Base-by-base conservation (phyloP, 306 rosid genomes). In the Begonia masoniana region DNA sequence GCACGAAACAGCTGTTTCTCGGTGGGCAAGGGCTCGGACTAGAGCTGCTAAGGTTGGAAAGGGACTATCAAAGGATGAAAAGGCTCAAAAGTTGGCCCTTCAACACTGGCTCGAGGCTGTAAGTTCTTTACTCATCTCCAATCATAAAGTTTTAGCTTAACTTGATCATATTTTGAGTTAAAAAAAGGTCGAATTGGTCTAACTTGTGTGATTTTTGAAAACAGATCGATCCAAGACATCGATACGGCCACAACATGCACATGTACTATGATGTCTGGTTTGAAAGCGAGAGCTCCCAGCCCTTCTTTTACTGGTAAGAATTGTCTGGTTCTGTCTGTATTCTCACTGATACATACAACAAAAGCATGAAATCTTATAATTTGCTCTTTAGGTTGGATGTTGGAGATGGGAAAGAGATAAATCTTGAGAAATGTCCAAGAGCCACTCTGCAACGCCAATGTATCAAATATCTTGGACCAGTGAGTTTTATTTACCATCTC, bases 41-140 rank as follows among this genome's bases (percentile, higher is more conserved):
- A 74, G 77, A 72, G 95, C 84, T 66, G 97, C 97, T 51, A 88
- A 82, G 97, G 95, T 89, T 45, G 97, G 97, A 53, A 89, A 89
- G 56, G 97, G 97, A 11, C 72, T 85, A 67, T 85, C 77, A 49
- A 82, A 89, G 77, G 72, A 78, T 76, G 87, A 76, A 48, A 89
- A 76, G 57, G 97, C 89, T 15, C 87, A 80, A 60, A 74, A 80
- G 50, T 76, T 89, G 61, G 87, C 89, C 41, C 71, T 80, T 41
- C 66, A 78, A 50, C 97, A 89, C 62, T 89, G 95, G 95, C 95
- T 89, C 63, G 94, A 89, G 71, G 95, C 93, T 64, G 97, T 89
- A 82, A 80, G 97, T 23, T 67, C 55, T 24, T 2, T 5, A 11
- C 23, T 13, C 15, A 4, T 47, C 45, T 47, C 10, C 52, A 46